phyloP scores from a whole-genome alignment of 2,329 filamentous ascomycete species.

The Coniochaeta sp. region DNA sequence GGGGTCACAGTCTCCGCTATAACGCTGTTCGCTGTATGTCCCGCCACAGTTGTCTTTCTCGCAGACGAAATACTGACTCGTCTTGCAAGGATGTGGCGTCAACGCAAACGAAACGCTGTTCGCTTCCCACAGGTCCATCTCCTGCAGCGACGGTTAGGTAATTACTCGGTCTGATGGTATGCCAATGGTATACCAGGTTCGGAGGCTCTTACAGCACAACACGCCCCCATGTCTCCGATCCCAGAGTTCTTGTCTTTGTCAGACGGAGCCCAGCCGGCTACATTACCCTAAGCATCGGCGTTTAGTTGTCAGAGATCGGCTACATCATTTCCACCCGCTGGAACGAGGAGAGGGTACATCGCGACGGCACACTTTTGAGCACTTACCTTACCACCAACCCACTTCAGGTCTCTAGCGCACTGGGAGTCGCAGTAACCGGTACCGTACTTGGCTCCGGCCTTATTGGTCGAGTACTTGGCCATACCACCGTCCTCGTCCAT shows the following conservation, averaged over 20 bases:
- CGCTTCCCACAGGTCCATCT: constrained; percentile 44
- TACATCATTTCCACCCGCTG: too few species aligned
- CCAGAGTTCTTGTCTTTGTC: constrained; percentile 40
- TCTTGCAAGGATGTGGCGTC: constrained; percentile 50
- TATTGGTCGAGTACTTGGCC: constrained; percentile 34
- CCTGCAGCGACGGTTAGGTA: neutral
- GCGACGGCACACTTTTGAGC: neutral
- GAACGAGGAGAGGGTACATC: neutral
- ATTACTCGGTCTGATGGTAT: too few species aligned
- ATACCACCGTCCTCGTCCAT: constrained; percentile 47
- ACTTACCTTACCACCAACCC: constrained; percentile 32
- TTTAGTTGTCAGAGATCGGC: neutral
- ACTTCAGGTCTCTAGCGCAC: constrained; percentile 39
- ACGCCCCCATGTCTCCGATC: constrained; percentile 34
- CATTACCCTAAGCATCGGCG: constrained; percentile 27
- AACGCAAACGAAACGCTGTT: constrained; percentile 49
- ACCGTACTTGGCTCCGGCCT: constrained; percentile 42
- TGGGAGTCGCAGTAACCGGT: constrained; percentile 46
- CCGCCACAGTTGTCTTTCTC: constrained; percentile 33
- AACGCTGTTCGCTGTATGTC: constrained; percentile 34
- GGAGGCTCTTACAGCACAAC: constrained; percentile 30
- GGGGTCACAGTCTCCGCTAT: constrained; percentile 47
- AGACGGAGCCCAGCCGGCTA: constrained; percentile 35
- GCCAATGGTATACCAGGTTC: too few species aligned
- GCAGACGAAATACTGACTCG: constrained; percentile 30